Evolutionary conservation across 495 filamentous ascomycete species (phyloP).

Genomic region (Penicillium riverlandense): DNA sequence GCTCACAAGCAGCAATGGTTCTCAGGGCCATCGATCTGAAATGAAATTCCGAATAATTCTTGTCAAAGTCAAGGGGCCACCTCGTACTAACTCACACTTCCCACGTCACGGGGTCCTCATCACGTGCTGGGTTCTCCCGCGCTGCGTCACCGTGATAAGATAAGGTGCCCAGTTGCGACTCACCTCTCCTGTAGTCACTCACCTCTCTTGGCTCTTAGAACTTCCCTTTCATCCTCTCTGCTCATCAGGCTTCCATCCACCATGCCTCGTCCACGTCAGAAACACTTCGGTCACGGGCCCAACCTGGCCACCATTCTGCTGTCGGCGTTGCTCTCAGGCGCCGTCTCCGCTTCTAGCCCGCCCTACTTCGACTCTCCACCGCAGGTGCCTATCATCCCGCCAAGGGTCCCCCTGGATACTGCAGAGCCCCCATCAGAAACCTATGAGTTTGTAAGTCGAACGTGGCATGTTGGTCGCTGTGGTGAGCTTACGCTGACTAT

Average conservation of each 20-base stretch:
- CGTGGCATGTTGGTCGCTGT: not conserved
- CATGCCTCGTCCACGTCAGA: conserved; percentile 3
- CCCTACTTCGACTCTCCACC: conserved; percentile 1
- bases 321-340: conserved; percentile 13
- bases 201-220: no score
- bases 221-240: conserved; percentile 6
- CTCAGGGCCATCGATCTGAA: no score
- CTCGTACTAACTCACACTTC: no score
- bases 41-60: no score
- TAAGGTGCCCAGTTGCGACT: conserved; percentile 4
- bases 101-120: conserved; percentile 9
- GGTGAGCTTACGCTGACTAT: conserved; percentile 3
- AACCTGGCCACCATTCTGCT: conserved; percentile 14
- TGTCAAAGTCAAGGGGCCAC: no score
- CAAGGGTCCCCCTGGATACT: conserved; percentile 21
- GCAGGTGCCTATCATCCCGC: conserved; percentile 25
- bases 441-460: conserved; percentile 33
- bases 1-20: no score
- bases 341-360: conserved; percentile 15
- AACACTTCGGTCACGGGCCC: conserved; percentile 5
- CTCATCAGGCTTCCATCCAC: not conserved
- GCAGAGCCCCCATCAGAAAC: conserved; percentile 10
- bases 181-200: no score
- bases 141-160: conserved; percentile 23
- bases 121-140: conserved; percentile 13